phyloP scores from a whole-genome alignment of 2,329 filamentous ascomycete species.

The Xylaria polymorpha region DNA sequence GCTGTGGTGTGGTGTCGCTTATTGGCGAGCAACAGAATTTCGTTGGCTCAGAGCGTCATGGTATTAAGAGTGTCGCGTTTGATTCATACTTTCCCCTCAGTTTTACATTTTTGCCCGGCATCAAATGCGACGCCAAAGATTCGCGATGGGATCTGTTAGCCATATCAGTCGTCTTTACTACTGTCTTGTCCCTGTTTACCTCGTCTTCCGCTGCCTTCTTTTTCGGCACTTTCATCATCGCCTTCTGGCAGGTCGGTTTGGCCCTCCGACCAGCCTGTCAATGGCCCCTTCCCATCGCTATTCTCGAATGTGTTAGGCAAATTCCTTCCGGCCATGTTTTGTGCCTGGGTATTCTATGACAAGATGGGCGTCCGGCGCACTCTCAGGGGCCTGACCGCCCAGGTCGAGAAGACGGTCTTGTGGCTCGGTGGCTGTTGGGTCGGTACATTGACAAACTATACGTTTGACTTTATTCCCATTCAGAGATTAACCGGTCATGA shows the following conservation, averaged over 20 bases:
- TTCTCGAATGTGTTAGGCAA: constrained; percentile 83
- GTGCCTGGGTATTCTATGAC: constrained; percentile 86
- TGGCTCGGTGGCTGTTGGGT: constrained; percentile 94
- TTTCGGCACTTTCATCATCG: constrained; percentile 80
- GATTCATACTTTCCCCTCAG: constrained; percentile 90
- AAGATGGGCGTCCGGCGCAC: constrained; percentile 82
- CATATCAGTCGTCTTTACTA: constrained; percentile 83
- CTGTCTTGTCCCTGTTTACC: constrained; percentile 82
- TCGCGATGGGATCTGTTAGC: constrained; percentile 85
- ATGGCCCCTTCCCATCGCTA: constrained; percentile 74
- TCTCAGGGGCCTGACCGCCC: constrained; percentile 78
- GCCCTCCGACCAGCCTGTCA: constrained; percentile 87
- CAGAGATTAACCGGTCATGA: constrained; percentile 92
- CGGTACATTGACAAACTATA: constrained; percentile 93
- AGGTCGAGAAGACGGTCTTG: constrained; percentile 88
- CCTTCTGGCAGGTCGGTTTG: constrained; percentile 91
- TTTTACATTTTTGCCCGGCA: constrained; percentile 77
- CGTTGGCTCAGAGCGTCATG: constrained; percentile 72
- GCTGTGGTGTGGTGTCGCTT: constrained; percentile 83
- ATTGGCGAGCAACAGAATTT: constrained; percentile 76
- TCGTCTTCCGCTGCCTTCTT: constrained; percentile 84
- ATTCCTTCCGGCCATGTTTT: constrained; percentile 87
- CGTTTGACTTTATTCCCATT: constrained; percentile 93
- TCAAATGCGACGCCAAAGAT: constrained; percentile 78
- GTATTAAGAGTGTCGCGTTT: constrained; percentile 81